Evolutionary conservation across 2,329 filamentous ascomycete species (phyloP).

Genomic region (Myriosclerotinia scirpicola): DNA sequence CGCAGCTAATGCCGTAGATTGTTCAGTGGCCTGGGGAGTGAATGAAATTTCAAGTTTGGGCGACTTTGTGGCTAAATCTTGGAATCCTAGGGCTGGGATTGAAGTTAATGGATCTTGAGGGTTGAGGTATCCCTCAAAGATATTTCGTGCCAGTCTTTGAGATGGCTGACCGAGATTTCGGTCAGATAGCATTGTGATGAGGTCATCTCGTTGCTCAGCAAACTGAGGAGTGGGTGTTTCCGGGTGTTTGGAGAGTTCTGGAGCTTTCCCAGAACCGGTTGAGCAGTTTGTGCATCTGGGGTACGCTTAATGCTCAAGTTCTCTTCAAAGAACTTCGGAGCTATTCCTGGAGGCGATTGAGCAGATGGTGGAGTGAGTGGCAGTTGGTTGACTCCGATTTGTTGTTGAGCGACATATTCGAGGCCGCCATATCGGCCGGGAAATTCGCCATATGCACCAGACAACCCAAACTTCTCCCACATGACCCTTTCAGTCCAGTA

Average conservation of each 20-base stretch:
- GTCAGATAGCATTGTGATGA: neutral
- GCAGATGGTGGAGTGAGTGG: neutral
- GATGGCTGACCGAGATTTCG: neutral
- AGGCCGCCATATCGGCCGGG: constrained; percentile 5
- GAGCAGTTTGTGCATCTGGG: neutral
- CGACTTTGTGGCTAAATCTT: neutral
- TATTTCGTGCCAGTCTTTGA: neutral
- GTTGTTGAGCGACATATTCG: neutral
- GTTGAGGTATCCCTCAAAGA: neutral
- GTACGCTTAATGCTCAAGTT: neutral
- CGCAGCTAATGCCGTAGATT: neutral
- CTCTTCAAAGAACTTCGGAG: neutral
- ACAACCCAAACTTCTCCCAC: constrained; percentile 6
- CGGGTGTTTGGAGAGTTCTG: neutral
- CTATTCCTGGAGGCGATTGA: neutral
- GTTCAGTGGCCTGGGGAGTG: neutral
- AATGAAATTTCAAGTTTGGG: neutral
- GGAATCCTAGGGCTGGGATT: neutral
- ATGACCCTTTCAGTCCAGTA: constrained; percentile 10
- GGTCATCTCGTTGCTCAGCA: neutral
- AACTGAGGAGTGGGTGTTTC: neutral
- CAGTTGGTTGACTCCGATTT: neutral
- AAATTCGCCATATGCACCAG: constrained; percentile 5
- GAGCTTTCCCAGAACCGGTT: neutral
- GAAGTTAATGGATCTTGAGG: neutral